Conservation (phyloP, 2,329 filamentous ascomycete genomes). For the Hymenoscyphus occultus region DNA sequence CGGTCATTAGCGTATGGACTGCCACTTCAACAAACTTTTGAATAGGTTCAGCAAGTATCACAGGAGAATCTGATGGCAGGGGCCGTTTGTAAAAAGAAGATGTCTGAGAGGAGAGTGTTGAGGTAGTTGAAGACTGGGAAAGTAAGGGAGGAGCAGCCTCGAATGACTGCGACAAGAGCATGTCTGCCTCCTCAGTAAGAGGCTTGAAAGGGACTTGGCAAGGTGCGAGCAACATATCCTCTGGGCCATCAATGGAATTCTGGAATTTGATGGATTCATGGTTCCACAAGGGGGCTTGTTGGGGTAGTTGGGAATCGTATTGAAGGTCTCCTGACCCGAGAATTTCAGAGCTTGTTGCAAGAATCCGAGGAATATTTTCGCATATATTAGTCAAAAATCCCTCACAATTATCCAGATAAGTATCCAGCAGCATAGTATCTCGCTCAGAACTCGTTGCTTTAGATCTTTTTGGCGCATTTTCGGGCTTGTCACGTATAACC, state of each 20-base stretch:
- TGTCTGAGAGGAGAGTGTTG: constrained; percentile 8
- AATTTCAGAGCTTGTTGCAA: constrained; percentile 9
- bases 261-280: neutral
- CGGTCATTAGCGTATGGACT: constrained; percentile 20
- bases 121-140: constrained; percentile 10
- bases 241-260: neutral
- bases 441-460: neutral
- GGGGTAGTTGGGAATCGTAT: neutral
- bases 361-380: constrained; percentile 4
- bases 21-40: constrained; percentile 16
- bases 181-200: constrained; percentile 13
- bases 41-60: neutral
- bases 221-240: constrained; percentile 3
- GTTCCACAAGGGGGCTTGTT: neutral
- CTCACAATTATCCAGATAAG: neutral
- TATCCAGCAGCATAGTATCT: constrained; percentile 4
- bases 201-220: neutral
- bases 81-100: constrained; percentile 8
- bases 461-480: constrained; percentile 2
- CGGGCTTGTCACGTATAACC: neutral
- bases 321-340: neutral
- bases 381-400: constrained; percentile 10
- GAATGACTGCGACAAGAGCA: constrained; percentile 17
- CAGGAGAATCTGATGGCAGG: neutral
- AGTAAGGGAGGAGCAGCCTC: constrained; percentile 4